A percentile compares a stretch with the other conserved stretches of the same genome.
Conservation (phyloP, 139 green algal species). For the Tetradesmus obliquus region DNA sequence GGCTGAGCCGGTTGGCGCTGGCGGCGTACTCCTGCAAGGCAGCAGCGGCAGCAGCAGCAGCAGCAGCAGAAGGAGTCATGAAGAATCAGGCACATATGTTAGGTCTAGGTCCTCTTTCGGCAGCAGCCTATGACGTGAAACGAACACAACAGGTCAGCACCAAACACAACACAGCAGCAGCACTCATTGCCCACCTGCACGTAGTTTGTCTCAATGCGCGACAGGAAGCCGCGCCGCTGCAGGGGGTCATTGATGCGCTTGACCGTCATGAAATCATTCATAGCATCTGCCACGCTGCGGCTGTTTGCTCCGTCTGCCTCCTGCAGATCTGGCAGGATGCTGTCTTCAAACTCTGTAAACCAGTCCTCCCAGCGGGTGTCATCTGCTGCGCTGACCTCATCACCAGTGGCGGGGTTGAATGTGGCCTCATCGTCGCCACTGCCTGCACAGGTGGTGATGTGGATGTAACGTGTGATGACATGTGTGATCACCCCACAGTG, state of each 20-base stretch:
- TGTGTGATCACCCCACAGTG: too few species aligned
- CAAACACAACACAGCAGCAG: too few species aligned
- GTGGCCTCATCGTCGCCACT: neutral
- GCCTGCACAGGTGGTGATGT: neutral
- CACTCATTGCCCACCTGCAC: neutral
- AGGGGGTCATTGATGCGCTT: neutral
- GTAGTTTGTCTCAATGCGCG: slow-evolving; percentile 5
- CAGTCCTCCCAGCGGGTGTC: neutral
- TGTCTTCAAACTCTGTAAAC: neutral
- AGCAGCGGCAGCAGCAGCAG: neutral
- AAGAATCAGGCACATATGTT: too few species aligned
- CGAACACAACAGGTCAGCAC: too few species aligned
- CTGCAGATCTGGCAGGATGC: neutral
- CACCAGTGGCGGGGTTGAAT: neutral
- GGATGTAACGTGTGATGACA: too few species aligned
- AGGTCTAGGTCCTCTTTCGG: too few species aligned
- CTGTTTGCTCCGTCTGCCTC: neutral
- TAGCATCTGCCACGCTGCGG: neutral
- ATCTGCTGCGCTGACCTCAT: neutral
- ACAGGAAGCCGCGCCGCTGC: neutral
- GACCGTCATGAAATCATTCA: neutral
- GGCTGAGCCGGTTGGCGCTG: neutral
- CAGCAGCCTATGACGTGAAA: too few species aligned
- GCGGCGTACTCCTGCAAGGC: slow-evolving; percentile 27
- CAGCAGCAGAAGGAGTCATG: neutral